Conservation (phyloP, 2,329 filamentous ascomycete species). For the Fusarium sp. region DNA sequence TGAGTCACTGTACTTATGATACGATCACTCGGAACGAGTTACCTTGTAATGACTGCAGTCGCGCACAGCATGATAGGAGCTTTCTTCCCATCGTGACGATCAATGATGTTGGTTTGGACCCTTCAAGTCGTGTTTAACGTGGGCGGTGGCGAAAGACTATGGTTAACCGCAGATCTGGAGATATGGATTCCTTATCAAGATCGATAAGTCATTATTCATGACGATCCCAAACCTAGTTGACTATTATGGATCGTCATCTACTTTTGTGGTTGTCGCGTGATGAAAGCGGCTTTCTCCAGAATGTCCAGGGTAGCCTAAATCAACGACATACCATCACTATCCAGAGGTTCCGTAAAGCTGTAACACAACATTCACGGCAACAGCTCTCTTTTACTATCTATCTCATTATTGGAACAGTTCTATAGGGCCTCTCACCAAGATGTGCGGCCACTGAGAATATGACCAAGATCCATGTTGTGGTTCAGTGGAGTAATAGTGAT, state of each 20-base stretch:
- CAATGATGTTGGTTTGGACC: neutral
- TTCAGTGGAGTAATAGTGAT: neutral
- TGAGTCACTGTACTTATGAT: conserved; percentile 12
- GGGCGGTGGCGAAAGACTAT: neutral
- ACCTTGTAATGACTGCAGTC: neutral
- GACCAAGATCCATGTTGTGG: neutral
- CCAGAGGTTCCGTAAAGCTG: neutral
- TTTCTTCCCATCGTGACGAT: neutral
- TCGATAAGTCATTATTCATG: neutral
- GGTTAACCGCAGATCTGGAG: neutral
- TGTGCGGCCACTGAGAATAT: too few species aligned
- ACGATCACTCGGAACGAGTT: neutral
- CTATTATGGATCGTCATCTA: neutral
- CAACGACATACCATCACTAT: neutral
- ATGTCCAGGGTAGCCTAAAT: conserved; percentile 1
- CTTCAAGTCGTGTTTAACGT: neutral
- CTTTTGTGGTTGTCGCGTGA: neutral
- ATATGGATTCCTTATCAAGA: neutral
- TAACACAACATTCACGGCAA: neutral
- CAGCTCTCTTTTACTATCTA: too few species aligned
- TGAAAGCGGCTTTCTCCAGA: neutral
- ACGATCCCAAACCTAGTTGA: neutral
- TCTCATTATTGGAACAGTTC: too few species aligned
- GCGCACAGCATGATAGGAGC: neutral
- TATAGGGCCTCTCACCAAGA: too few species aligned